Percentiles rank a stretch among this genome's conserved stretches.
Conservation (phyloP, 345 rosid genomes). For the Cardamine resedifolia region DNA sequence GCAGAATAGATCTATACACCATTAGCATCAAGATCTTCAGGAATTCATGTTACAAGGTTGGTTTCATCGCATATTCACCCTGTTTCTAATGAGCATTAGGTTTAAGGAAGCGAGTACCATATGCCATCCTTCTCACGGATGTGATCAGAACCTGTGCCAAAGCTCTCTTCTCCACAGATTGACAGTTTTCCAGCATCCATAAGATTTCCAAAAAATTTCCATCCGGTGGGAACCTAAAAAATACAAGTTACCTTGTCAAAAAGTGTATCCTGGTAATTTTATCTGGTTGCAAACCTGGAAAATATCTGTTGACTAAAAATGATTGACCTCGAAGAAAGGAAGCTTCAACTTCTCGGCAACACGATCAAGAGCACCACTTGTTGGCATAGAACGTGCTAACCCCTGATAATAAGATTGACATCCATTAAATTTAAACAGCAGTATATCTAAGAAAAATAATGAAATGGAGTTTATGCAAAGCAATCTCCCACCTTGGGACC, state of each 20-base stretch:
- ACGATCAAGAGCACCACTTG: conserved; percentile 94
- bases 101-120: conserved; percentile 57
- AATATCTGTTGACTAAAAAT: conserved; percentile 10
- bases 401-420: conserved; percentile 50
- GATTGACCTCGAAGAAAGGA: conserved; percentile 79
- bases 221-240: conserved; percentile 88
- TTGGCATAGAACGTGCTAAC: conserved; percentile 96
- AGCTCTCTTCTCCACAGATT: conserved; percentile 95
- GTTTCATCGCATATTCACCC: neutral
- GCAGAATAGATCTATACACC: conserved; percentile 1
- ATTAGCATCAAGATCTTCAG: neutral
- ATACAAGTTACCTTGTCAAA: conserved; percentile 31
- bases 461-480: neutral
- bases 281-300: neutral
- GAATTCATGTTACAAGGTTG: neutral
- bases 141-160: conserved; percentile 98
- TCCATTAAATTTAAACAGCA: neutral
- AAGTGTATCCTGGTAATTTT: neutral
- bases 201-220: conserved; percentile 97
- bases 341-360: conserved; percentile 85
- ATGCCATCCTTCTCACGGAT: conserved; percentile 95
- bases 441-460: neutral
- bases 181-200: conserved; percentile 97
- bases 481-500: conserved; percentile 69
- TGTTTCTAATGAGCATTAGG: neutral